phyloP scores from a whole-genome alignment of 768 basidiomycete genomes.

The Rhizopogon roseolus region DNA sequence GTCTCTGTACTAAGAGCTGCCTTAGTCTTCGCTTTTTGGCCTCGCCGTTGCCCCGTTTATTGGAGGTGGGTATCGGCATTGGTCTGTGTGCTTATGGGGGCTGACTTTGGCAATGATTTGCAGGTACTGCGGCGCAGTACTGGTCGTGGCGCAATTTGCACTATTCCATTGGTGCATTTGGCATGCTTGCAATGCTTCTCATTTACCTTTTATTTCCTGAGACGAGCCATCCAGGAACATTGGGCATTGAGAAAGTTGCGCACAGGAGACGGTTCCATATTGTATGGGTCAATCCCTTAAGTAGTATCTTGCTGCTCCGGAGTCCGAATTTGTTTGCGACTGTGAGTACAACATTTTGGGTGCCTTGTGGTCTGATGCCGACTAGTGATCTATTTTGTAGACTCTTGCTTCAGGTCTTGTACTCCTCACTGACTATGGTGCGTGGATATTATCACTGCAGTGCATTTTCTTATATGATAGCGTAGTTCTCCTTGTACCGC shows the following conservation, averaged over 20 bases:
- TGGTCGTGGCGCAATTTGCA: slow-evolving; percentile 57
- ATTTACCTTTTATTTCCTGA: slow-evolving; percentile 26
- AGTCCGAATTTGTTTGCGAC: slow-evolving; percentile 24
- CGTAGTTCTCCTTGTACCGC: slow-evolving; percentile 46
- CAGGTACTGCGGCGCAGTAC: slow-evolving; percentile 45
- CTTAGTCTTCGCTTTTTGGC: slow-evolving; percentile 40
- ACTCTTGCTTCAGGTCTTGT: slow-evolving; percentile 33
- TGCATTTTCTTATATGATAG: neutral
- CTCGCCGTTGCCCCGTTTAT: slow-evolving; percentile 51
- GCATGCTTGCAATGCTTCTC: slow-evolving; percentile 24
- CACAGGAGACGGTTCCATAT: slow-evolving; percentile 3
- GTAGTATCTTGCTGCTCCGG: slow-evolving; percentile 19
- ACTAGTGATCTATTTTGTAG: slow-evolving; percentile 25
- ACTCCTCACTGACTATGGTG: slow-evolving; percentile 26
- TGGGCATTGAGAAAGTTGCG: slow-evolving; percentile 24
- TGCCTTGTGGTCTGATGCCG: neutral
- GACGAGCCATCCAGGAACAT: slow-evolving; percentile 27
- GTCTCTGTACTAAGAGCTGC: neutral
- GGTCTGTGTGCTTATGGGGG: neutral
- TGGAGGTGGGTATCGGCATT: slow-evolving; percentile 33
- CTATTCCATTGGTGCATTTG: too few relatives aligned
- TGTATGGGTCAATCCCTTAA: slow-evolving; percentile 28
- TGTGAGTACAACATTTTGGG: slow-evolving; percentile 12
- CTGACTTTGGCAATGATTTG: neutral
- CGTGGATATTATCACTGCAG: slow-evolving; percentile 17